Evolutionary conservation across 306 rosid species (phyloP), one percentile per base, ranked within the genome.

Genomic region (Sophora flavescens): DNA sequence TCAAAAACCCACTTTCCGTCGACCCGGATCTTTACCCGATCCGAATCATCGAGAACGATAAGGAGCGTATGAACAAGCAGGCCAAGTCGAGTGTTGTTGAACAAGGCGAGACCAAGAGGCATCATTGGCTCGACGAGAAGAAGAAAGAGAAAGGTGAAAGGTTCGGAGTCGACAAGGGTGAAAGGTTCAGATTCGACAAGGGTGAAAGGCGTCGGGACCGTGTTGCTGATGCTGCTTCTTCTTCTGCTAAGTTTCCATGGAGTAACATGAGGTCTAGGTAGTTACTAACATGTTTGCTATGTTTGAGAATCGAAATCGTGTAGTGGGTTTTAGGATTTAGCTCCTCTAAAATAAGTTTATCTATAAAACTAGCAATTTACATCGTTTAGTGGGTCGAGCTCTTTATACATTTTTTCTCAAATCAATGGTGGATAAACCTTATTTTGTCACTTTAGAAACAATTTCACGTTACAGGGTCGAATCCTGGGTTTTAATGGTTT

Each of bases 91-190:
- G 89, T 66, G 79, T 91, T 1, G 91, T 86, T 0, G 86, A 89
- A 39, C 91, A 86, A 30, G 84, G 88, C 1, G 87, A 86, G 6
- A 51, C 53, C 6, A 87, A 70, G 86, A 74, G 54, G 74, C 98
- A 95, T 72, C 98, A 95, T 72, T 95, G 99, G 99, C 93, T 92
- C 12, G 83, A 89, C 13, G 87, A 86, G 1, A 44, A 53, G 36
- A 81, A 64, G 69, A 30, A 30, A 30, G 51, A 45, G 44, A 77
- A 70, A 44, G 83, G 14, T 9, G 50, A 44, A 12, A 42, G 13
- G 48, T 42, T 8, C 9, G 9, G 48, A 12, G 2, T 8, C 9
- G 51, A 45, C 5, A 11, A 72, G 50, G 18, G 44, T 3, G 63
- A 48, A 3, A 81, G 58, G 68, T 14, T 10, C 30, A 6, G 59